A percentile compares a stretch with the other conserved stretches of the same genome.
phyloP scores from a whole-genome alignment of 176 grass and related monocot genomes.

The Zea luxurians region DNA sequence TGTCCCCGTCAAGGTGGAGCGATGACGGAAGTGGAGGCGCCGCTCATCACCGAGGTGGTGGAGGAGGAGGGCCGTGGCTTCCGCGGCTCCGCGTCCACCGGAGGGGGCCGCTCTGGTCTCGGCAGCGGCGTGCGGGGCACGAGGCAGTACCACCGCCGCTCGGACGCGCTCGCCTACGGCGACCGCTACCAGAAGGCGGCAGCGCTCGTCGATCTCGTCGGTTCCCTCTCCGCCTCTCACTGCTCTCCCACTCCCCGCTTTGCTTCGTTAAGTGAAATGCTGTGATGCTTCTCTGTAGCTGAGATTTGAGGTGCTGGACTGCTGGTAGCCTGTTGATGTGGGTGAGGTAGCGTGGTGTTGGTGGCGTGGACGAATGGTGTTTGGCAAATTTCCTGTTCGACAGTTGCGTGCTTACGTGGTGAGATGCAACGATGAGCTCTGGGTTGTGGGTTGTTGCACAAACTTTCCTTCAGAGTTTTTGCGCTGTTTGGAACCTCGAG shows the following conservation, averaged over 20 bases:
- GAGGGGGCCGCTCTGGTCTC: background rate
- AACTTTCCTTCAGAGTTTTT: background rate
- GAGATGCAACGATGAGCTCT: background rate
- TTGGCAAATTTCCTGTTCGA: slow-evolving; percentile 20
- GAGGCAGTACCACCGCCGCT: slow-evolving; percentile 50
- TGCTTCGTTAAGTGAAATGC: background rate
- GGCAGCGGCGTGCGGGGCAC: slow-evolving; percentile 22
- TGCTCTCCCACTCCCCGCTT: background rate
- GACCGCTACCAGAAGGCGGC: slow-evolving; percentile 96
- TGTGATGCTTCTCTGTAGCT: background rate
- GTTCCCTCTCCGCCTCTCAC: slow-evolving; percentile 16
- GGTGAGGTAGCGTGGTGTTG: background rate
- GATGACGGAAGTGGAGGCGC: slow-evolving; percentile 45
- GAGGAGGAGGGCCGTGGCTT: slow-evolving; percentile 1
- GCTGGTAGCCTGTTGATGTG: background rate
- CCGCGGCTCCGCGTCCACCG: slow-evolving; percentile 14
- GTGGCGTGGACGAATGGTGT: background rate
- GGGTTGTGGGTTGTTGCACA: background rate
- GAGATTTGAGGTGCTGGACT: slow-evolving; percentile 10
- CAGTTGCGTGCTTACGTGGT: background rate
- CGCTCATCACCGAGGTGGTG: slow-evolving; percentile 57
- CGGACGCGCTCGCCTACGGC: slow-evolving; percentile 78
- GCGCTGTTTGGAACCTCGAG: background rate
- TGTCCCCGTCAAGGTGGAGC: background rate
- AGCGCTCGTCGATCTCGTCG: slow-evolving; percentile 89